Percentiles rank a stretch among this genome's conserved stretches.
Conservation (phyloP, 176 grass and related monocot species). For the Triticum timopheevii region DNA sequence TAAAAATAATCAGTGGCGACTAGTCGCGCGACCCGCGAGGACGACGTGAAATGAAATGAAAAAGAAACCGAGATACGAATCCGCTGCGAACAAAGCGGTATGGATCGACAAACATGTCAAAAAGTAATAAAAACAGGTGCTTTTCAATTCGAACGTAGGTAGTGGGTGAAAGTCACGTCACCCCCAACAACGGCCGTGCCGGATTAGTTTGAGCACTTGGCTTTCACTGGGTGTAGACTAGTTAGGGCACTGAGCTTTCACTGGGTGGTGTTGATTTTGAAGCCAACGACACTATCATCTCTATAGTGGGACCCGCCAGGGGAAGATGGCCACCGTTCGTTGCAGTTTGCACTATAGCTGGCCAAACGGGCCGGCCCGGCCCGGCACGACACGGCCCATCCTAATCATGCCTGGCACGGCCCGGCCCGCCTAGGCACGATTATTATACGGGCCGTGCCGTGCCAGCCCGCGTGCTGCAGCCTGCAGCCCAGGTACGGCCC, state of each 20-base stretch:
- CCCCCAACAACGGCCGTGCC: not conserved
- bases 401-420: too few species aligned
- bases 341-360: too few species aligned
- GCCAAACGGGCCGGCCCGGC: too few species aligned
- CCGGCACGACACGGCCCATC: too few species aligned
- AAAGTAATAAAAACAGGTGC: not conserved
- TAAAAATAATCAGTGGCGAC: not conserved
- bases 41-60: not conserved
- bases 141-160: slow-evolving; percentile 18
- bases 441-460: too few species aligned
- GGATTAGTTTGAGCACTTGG: not conserved
- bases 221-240: too few species aligned
- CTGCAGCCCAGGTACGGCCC: too few species aligned
- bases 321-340: too few species aligned
- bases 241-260: too few species aligned
- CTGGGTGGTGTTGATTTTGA: not conserved
- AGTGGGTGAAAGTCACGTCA: slow-evolving; percentile 33
- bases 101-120: not conserved
- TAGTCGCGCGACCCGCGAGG: not conserved
- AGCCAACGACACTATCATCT: not conserved
- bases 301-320: too few species aligned
- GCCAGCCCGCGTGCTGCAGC: too few species aligned
- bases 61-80: not conserved
- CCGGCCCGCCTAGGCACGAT: too few species aligned
- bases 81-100: not conserved